phyloP scores from a whole-genome alignment of 169 alveolate genomes.

The Amoebophrya sp. region DNA sequence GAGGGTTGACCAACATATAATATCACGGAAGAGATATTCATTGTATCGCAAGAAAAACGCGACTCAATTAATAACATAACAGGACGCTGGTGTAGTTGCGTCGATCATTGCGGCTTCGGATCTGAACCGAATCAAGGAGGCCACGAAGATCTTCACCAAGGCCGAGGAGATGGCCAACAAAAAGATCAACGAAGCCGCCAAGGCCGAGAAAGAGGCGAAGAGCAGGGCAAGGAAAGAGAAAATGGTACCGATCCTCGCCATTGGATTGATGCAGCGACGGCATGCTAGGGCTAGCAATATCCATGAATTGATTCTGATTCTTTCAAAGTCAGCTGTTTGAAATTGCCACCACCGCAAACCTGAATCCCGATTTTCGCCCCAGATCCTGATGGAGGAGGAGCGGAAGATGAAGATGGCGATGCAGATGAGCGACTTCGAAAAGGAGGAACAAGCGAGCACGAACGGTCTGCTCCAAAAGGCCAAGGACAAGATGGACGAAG shows the following conservation, averaged over 20 bases:
- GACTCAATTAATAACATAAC: neutral
- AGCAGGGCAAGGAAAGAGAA: neutral
- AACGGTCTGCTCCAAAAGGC: constrained; percentile 37
- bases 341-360: neutral
- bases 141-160: neutral
- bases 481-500: constrained; percentile 39
- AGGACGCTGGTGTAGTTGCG: neutral
- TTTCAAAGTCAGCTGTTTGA: too few species aligned
- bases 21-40: too few species aligned
- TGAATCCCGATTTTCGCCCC: too few species aligned
- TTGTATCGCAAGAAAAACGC: too few species aligned
- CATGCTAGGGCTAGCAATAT: too few species aligned
- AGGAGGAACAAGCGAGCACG: constrained; percentile 29
- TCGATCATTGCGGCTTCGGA: neutral
- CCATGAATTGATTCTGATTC: too few species aligned
- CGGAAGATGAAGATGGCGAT: constrained; percentile 1
- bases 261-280: too few species aligned
- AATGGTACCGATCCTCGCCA: neutral
- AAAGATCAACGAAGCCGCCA: neutral
- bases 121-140: neutral
- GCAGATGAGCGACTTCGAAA: constrained; percentile 30
- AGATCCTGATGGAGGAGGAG: neutral
- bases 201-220: constrained; percentile 3
- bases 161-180: neutral
- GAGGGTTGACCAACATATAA: too few species aligned